Evolutionary conservation across 495 filamentous ascomycete genomes (phyloP), one percentile per base, ranked within the genome.

Genomic region (Aspergillus funiculosus): DNA sequence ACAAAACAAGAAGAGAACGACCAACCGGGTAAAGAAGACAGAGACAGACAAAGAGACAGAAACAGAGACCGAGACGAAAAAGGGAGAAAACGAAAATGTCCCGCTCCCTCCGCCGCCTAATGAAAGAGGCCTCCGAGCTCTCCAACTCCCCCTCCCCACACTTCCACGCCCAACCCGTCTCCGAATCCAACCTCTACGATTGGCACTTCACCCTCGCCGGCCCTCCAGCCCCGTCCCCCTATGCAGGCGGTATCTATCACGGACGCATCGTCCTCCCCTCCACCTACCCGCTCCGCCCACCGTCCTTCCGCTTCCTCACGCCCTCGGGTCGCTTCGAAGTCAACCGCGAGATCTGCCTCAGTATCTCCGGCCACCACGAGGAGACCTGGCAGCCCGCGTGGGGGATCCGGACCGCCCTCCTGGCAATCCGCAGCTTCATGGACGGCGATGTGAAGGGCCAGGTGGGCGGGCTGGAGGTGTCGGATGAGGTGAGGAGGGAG

Each of bases 121-220:
- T 72, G 48, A 85, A 86, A 69, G 89, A 95, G 81, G 87, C 87
- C 51, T 73, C 80, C 46, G 89, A 95, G 60, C 81, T 98, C 52
- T 75, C 84, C 56, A 71, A 69, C 54, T 73, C 82, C 41, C 85
- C 89, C 4, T 87, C 86, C 3, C 73, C 87, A 17, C 86, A 90
- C 67, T 89, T 87, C 67, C 78, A 83, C 57, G 92, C 92, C 32
- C 60, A 75, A 2, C 92, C 92, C 2, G 76, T 89, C 52, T 59
- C 54, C 50, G 87, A 95, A 57, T 67, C 77, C 35, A 87, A 95
- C 69, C 85, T 98, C 49, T 94, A 95, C 72, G 91, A 96, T 71
- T 98, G 92, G 92, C 92, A 98, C 76, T 98, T 98, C 77, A 98
- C 92, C 0, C 69, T 98, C n/a, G 79, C 81, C 37, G 92, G 92